These are phyloP conservation scores for Musa schizocarpa DNA, from an alignment of 176 grass and related monocot genomes.

Conservation along the genomic window DNA sequence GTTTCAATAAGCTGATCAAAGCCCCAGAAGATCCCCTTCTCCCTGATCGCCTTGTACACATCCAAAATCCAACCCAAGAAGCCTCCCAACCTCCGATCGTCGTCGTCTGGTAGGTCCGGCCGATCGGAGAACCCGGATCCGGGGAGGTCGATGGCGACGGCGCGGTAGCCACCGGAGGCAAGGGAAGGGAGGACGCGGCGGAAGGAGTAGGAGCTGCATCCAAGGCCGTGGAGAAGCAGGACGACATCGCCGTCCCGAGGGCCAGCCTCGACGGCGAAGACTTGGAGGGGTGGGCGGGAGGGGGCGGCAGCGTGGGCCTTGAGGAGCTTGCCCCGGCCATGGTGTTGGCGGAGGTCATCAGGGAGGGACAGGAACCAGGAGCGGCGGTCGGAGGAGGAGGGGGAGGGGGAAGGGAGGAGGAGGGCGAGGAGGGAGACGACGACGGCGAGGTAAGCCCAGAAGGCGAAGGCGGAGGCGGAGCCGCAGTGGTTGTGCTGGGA, in stretches of 20 bases:
- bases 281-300: slow-evolving; percentile 12
- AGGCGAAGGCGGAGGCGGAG: slow-evolving; percentile 31
- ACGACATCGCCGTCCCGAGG: slow-evolving; percentile 26
- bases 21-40: slow-evolving; percentile 65
- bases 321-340: slow-evolving; percentile 30
- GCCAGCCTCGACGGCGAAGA: slow-evolving; percentile 41
- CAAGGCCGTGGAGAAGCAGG: slow-evolving; percentile 51
- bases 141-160: slow-evolving; percentile 43
- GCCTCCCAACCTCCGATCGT: background rate
- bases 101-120: background rate
- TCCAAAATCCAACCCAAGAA: slow-evolving; percentile 21
- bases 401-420: slow-evolving; percentile 33
- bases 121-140: slow-evolving; percentile 49
- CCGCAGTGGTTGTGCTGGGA: background rate
- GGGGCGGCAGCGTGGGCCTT: background rate
- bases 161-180: slow-evolving; percentile 24
- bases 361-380: slow-evolving; percentile 34
- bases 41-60: slow-evolving; percentile 37
- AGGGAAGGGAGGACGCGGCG: slow-evolving; percentile 33
- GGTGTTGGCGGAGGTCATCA: slow-evolving; percentile 37
- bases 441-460: slow-evolving; percentile 75
- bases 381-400: background rate
- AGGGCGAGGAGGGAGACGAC: slow-evolving; percentile 48
- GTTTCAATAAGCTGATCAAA: slow-evolving; percentile 75
- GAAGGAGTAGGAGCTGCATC: slow-evolving; percentile 63